A percentile compares a stretch with the other conserved stretches of the same genome.
phyloP scores from a whole-genome alignment of 768 basidiomycete genomes.

The Cyclocybe cylindracea region DNA sequence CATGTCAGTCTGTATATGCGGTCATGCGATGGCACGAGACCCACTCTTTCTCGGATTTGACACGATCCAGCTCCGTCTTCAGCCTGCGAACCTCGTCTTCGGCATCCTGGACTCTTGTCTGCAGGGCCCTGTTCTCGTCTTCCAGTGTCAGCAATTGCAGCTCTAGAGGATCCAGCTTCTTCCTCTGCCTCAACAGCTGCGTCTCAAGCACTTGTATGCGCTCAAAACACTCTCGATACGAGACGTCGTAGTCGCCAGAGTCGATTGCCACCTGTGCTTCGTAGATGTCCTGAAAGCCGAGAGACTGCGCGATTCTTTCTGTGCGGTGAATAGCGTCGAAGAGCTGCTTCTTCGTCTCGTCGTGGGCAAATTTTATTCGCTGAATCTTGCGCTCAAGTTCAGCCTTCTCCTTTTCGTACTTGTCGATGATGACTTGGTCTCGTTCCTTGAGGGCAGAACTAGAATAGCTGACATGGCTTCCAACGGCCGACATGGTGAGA shows the following conservation, averaged over 20 bases:
- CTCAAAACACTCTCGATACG: conserved; percentile 37
- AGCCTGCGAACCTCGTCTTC: conserved; percentile 7
- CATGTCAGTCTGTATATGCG: neutral
- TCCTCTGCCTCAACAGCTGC: conserved; percentile 22
- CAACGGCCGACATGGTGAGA: no score
- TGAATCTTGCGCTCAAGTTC: conserved; percentile 30
- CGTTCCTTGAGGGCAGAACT: conserved; percentile 34
- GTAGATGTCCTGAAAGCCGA: conserved; percentile 45
- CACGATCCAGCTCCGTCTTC: conserved; percentile 7
- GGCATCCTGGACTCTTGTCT: neutral
- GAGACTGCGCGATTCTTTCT: conserved; percentile 35
- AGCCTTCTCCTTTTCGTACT: conserved; percentile 32
- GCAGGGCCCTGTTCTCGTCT: conserved; percentile 26
- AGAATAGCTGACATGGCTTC: conserved; percentile 19
- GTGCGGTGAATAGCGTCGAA: conserved; percentile 38
- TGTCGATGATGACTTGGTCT: conserved; percentile 36
- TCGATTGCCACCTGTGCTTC: conserved; percentile 45
- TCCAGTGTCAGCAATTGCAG: conserved; percentile 19
- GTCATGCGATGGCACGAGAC: neutral
- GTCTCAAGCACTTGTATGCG: conserved; percentile 33
- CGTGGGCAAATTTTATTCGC: conserved; percentile 32
- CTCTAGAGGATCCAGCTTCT: conserved; percentile 23
- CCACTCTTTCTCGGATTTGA: conserved; percentile 2
- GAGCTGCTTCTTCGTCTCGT: conserved; percentile 36
- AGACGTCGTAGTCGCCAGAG: conserved; percentile 30